phyloP scores from a whole-genome alignment of 768 basidiomycete genomes.

The Lentinus brumalis region DNA sequence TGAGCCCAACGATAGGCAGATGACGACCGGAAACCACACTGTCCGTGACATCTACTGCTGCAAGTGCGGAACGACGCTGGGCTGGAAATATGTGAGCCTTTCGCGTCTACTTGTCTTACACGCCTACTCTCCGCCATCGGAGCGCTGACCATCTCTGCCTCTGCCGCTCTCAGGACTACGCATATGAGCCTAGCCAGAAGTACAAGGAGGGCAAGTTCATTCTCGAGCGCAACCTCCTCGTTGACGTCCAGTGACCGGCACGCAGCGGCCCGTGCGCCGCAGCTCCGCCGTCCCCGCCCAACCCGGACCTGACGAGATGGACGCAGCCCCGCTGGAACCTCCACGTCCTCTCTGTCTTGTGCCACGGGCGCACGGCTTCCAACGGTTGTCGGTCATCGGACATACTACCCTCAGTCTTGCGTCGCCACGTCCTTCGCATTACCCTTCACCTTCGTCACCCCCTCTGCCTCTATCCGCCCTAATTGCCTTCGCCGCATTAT shows the following conservation, averaged over 20 bases:
- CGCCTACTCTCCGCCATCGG: conserved; percentile 10
- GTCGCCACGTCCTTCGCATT: neutral
- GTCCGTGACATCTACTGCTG: conserved; percentile 94
- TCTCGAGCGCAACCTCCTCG: conserved; percentile 88
- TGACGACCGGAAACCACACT: conserved; percentile 97
- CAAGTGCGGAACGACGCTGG: conserved; percentile 85
- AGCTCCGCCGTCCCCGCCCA: neutral
- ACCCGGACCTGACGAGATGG: conserved; percentile 9
- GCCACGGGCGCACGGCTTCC: conserved; percentile 1
- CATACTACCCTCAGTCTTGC: neutral
- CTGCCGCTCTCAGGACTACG: conserved; percentile 68
- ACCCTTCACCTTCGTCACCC: neutral
- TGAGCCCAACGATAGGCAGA: conserved; percentile 86
- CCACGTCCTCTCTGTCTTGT: neutral
- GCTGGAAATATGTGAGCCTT: conserved; percentile 95
- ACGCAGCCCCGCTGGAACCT: conserved; percentile 5
- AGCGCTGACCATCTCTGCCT: neutral
- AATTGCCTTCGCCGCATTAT: neutral
- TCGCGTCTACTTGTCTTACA: neutral
- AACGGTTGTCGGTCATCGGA: conserved; percentile 15
- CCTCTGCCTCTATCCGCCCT: neutral
- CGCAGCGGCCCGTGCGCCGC: conserved; percentile 11
- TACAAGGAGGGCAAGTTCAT: conserved; percentile 99
- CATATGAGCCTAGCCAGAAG: conserved; percentile 87
- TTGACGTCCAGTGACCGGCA: conserved; percentile 71